Percentiles rank a stretch among this genome's conserved stretches.
These are phyloP conservation scores for Heritiera fomes DNA, from an alignment of 345 rosid species.

Conservation along the genomic window DNA sequence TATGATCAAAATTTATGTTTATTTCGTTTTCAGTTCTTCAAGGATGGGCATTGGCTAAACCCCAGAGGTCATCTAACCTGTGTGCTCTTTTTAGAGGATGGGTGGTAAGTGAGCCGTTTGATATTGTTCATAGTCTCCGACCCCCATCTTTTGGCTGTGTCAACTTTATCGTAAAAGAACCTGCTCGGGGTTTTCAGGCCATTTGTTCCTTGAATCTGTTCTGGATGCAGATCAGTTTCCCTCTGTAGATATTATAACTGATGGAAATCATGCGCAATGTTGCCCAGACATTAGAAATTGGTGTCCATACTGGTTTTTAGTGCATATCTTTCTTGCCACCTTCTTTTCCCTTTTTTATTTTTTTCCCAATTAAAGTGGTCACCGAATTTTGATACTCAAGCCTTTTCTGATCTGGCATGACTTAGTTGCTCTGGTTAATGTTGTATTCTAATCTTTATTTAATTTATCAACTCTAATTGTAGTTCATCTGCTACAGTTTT, in stretches of 20 bases:
- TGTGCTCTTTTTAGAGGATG: constrained; percentile 32
- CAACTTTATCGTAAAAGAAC: constrained; percentile 33
- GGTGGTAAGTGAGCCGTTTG: constrained; percentile 59
- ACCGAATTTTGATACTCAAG: constrained; percentile 33
- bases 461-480: constrained; percentile 26
- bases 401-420: constrained; percentile 32
- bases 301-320: constrained; percentile 36
- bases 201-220: constrained; percentile 38
- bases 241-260: constrained; percentile 59
- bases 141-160: constrained; percentile 34
- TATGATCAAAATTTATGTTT: background rate
- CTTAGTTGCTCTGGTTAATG: constrained; percentile 26
- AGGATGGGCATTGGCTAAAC: constrained; percentile 40
- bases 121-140: constrained; percentile 45
- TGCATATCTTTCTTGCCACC: constrained; percentile 37
- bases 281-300: constrained; percentile 37
- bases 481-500: constrained; percentile 20
- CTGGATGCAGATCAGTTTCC: constrained; percentile 47
- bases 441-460: constrained; percentile 23
- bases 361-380: constrained; percentile 31
- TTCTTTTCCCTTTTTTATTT: constrained; percentile 15
- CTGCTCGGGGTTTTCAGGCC: constrained; percentile 31
- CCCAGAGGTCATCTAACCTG: constrained; percentile 42
- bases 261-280: constrained; percentile 44
- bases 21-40: constrained; percentile 36